Base-by-base conservation (phyloP, 2,329 filamentous ascomycete species). In the Phialophora chinensis region DNA sequence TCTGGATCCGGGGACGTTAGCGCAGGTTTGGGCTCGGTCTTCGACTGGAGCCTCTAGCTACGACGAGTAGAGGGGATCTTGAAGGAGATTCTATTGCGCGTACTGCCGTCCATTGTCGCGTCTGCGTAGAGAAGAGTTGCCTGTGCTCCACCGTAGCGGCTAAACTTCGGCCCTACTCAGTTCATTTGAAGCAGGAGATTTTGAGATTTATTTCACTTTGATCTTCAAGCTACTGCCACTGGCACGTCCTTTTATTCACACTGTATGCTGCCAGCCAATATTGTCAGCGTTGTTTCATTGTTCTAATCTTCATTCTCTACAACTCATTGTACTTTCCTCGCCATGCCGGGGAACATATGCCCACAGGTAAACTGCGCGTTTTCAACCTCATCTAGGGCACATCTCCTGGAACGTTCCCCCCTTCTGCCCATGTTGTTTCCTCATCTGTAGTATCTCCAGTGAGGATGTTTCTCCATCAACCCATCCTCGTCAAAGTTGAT, bases 361-460 rank as follows among this genome's bases (percentile, higher is more conserved):
- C 7, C 38, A 17, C 6, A n/a, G 6, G 38, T 17, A 44, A 17
- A n/a, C 5, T n/a, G 17, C 14, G 38, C 5, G 17, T 44, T n/a
- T 8, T n/a, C 38, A 42, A 42, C 38, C 38, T 5, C n/a, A 7
- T 17, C 17, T n/a, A 44, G 6, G 38, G 17, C 14, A 52, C 5
- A 52, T 14, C 29, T 55, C 53, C 17, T 44, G 38, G 38, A 6
- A 17, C 4, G 17, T 1, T 44, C n/a, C 38, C 17, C 7, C 17
- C 2, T 35, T 20, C 17, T n/a, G 29, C 23, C 23, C 23, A 17
- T 53, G n/a, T 20, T 23, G 23, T 10, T 17, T 31, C 2, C 29
- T 63, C 56, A 66, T 38, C 52, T 38, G 29, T 66, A 66, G 53
- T 63, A 66, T 49, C 65, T 61, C 65, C 65, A 66, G 47, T 66